A percentile compares a stretch with the other conserved stretches of the same genome.
Evolutionary conservation across 78 protist species (phyloP).

Genomic region (Dictyostelium firmibasis): DNA sequence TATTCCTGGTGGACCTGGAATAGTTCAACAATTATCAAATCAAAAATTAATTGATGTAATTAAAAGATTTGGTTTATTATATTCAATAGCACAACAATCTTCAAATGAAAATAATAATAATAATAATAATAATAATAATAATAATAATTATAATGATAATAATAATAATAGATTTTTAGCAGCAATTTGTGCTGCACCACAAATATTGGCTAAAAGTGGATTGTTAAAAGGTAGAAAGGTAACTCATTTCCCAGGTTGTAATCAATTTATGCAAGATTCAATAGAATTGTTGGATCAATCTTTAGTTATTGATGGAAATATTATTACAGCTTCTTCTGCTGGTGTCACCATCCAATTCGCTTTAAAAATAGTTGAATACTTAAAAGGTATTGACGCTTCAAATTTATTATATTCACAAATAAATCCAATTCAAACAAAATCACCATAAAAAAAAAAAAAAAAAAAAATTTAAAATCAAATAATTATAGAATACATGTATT

Average conservation of each 20-base stretch:
- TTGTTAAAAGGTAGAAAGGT: background rate
- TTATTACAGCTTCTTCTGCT: background rate
- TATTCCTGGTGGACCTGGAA: slow-evolving; percentile 12
- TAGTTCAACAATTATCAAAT: background rate
- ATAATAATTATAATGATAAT: background rate
- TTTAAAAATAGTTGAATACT: background rate
- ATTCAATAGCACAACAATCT: background rate
- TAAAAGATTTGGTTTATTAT: background rate
- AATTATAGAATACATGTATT: background rate
- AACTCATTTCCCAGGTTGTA: slow-evolving; percentile 23
- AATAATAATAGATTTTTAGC: background rate
- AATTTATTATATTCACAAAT: background rate
- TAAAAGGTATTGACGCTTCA: background rate
- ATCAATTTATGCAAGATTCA: slow-evolving; percentile 14
- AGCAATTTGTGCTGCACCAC: slow-evolving; percentile 31
- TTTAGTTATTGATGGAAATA: background rate
- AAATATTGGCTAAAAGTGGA: background rate
- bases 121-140: background rate
- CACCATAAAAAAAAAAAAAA: background rate
- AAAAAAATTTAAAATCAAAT: background rate
- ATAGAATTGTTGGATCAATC: background rate
- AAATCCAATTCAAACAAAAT: background rate
- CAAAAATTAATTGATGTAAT: background rate
- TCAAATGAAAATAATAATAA: background rate
- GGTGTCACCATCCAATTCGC: background rate